These are phyloP conservation scores for Alternaria brassicicola DNA, from an alignment of 2,329 filamentous ascomycete genomes.

Conservation along the genomic window DNA sequence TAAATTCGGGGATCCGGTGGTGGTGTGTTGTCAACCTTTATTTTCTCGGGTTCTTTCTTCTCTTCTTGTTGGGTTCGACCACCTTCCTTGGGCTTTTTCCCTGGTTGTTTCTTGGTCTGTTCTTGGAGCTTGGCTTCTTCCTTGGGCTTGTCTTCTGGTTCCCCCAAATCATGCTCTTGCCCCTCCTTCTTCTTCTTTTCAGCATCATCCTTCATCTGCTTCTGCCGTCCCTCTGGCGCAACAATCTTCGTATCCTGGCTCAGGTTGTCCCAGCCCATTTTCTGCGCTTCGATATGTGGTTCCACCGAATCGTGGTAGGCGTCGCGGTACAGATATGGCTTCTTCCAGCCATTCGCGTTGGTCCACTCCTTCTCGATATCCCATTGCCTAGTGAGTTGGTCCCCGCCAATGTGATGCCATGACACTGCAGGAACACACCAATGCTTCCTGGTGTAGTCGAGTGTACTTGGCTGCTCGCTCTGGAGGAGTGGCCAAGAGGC, in stretches of 20 bases:
- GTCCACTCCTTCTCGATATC: constrained; percentile 44
- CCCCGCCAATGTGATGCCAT: constrained; percentile 41
- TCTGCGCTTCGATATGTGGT: constrained; percentile 35
- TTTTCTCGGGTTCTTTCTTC: not conserved
- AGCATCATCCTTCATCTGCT: constrained; percentile 21
- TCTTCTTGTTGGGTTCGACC: not conserved
- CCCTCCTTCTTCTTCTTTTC: constrained; percentile 2
- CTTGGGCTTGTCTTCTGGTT: not conserved
- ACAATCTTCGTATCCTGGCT: constrained; percentile 26
- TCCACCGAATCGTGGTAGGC: constrained; percentile 42
- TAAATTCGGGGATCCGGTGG: constrained; percentile 1
- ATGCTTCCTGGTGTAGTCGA: constrained; percentile 48
- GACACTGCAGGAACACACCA: constrained; percentile 54
- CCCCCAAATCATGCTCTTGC: not conserved
- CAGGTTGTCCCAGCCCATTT: constrained; percentile 46
- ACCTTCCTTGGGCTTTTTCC: not conserved
- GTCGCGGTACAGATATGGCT: constrained; percentile 43
- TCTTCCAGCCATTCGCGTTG: constrained; percentile 36
- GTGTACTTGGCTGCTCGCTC: constrained; percentile 48
- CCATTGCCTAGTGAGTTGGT: constrained; percentile 39
- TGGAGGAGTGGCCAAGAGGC: constrained; percentile 53
- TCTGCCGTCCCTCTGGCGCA: constrained; percentile 22
- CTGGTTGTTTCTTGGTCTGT: not conserved
- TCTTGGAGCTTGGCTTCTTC: not conserved
- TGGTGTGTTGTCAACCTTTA: not conserved